Conservation (phyloP, 2,329 filamentous ascomycete species). For the Colletotrichum sansevieriae region DNA sequence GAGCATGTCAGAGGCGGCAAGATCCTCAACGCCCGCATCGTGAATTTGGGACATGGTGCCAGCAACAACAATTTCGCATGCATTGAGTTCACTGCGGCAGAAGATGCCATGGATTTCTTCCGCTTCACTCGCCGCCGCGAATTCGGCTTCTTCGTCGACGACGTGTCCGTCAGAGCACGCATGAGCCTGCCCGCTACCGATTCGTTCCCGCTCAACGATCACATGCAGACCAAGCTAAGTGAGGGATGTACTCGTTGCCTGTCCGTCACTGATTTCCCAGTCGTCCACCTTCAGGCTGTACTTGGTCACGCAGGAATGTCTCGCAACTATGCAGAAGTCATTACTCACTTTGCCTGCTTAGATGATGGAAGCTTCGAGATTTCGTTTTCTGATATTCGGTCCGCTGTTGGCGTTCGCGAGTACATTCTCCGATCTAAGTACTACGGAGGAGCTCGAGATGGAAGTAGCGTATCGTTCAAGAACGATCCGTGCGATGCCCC, state of each 20-base stretch:
- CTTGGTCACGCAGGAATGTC: conserved; percentile 18
- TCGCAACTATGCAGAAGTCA: conserved; percentile 12
- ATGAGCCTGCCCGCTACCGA: conserved; percentile 19
- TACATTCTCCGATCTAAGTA: conserved; percentile 18
- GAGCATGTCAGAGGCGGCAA: conserved; percentile 36
- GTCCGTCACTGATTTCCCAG: conserved; percentile 28
- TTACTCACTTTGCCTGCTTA: conserved; percentile 27
- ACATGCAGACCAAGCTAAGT: not conserved
- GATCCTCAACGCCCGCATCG: conserved; percentile 31
- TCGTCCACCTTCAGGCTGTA: conserved; percentile 9
- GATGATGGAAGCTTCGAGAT: conserved; percentile 33
- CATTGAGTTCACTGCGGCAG: conserved; percentile 21
- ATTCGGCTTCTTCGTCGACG: conserved; percentile 29
- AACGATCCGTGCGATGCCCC: conserved; percentile 28
- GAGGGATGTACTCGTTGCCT: conserved; percentile 31
- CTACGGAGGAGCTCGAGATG: not conserved
- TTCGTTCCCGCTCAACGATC: conserved; percentile 28
- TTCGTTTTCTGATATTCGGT: conserved; percentile 25
- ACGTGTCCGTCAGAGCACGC: not conserved
- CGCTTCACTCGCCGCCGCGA: conserved; percentile 12
- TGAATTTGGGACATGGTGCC: conserved; percentile 6
- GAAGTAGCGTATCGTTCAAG: conserved; percentile 1
- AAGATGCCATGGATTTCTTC: conserved; percentile 12
- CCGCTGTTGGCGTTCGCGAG: conserved; percentile 22
- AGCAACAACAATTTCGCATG: conserved; percentile 14